phyloP scores from a whole-genome alignment of 2,329 filamentous ascomycete genomes.

The Zalaria obscura region DNA sequence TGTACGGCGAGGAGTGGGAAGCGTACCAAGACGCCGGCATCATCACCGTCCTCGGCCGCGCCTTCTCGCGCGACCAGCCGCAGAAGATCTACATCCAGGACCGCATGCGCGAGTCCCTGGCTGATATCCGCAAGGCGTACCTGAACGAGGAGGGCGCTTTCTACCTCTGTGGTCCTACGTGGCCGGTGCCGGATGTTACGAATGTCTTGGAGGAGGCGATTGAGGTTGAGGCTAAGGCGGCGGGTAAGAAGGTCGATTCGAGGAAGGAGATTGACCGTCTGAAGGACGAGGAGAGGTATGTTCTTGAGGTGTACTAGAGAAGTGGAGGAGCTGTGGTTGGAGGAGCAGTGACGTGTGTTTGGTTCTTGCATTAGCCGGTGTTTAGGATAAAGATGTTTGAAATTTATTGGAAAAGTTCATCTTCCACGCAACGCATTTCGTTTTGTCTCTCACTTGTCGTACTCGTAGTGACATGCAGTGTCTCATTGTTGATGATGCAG shows the following conservation, averaged over 20 bases:
- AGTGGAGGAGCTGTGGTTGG: too few relatives aligned
- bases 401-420: too few relatives aligned
- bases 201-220: slow-evolving; percentile 89
- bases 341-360: too few relatives aligned
- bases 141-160: slow-evolving; percentile 79
- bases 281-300: slow-evolving; percentile 89
- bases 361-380: too few relatives aligned
- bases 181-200: slow-evolving; percentile 95
- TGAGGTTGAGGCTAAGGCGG: slow-evolving; percentile 53
- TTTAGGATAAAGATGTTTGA: too few relatives aligned
- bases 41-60: slow-evolving; percentile 82
- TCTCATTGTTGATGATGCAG: too few relatives aligned
- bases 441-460: too few relatives aligned
- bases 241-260: slow-evolving; percentile 68
- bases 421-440: too few relatives aligned
- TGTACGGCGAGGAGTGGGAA: slow-evolving; percentile 98
- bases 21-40: slow-evolving; percentile 92
- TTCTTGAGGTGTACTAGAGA: slow-evolving; percentile 82
- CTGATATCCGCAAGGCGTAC: slow-evolving; percentile 74
- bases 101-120: slow-evolving; percentile 78
- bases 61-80: slow-evolving; percentile 92
- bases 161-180: slow-evolving; percentile 95
- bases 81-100: slow-evolving; percentile 99
- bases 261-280: slow-evolving; percentile 90
- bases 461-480: too few relatives aligned